Conservation (phyloP, 2,329 filamentous ascomycete species). For the Trichoderma afroharzianum region DNA sequence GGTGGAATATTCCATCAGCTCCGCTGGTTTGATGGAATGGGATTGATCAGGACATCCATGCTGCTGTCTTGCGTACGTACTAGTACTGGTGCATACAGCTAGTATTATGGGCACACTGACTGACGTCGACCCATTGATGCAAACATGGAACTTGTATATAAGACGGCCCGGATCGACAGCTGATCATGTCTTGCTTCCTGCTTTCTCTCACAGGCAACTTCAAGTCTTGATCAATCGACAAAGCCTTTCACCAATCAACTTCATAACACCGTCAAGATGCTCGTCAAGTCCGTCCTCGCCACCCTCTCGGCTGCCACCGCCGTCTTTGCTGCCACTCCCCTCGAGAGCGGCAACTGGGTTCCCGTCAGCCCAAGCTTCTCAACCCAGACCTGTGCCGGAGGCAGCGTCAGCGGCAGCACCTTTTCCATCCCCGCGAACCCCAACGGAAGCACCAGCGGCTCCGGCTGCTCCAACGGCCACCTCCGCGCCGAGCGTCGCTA, state of each 20-base stretch:
- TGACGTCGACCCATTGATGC: background rate
- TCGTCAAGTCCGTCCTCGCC: constrained; percentile 16
- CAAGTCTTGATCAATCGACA: background rate
- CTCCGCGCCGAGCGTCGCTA: constrained; percentile 24
- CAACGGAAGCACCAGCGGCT: constrained; percentile 21
- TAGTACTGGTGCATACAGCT: background rate
- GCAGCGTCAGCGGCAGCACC: constrained; percentile 20
- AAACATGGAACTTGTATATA: background rate
- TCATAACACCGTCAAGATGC: constrained; percentile 3
- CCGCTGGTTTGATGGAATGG: background rate
- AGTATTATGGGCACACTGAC: background rate
- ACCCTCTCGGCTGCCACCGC: constrained; percentile 13
- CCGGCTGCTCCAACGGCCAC: constrained; percentile 24
- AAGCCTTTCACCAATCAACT: background rate
- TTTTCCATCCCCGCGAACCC: constrained; percentile 20
- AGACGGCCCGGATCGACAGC: background rate
- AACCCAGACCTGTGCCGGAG: constrained; percentile 21
- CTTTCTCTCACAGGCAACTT: background rate
- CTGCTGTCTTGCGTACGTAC: background rate
- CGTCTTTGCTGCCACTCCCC: constrained; percentile 18
- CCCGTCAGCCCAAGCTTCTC: constrained; percentile 8
- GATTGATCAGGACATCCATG: background rate
- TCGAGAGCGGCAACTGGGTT: constrained; percentile 22
- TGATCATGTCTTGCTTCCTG: background rate
- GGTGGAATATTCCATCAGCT: constrained; percentile 15